Conservation (phyloP, 208 protist genomes). For the Acanthamoeba healyi region DNA sequence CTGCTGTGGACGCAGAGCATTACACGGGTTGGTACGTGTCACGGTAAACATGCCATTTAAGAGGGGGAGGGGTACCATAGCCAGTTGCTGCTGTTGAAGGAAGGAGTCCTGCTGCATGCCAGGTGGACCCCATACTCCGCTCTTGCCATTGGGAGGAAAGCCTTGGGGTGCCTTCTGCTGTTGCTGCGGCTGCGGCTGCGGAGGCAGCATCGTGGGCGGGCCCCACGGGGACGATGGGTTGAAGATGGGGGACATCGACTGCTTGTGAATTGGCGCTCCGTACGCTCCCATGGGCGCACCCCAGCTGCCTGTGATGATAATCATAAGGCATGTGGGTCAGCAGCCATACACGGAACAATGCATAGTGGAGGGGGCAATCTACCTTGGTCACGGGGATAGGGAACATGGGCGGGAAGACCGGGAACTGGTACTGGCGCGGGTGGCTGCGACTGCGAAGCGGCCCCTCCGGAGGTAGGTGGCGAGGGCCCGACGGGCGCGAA, state of each 20-base stretch:
- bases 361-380: background rate
- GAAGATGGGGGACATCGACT: slow-evolving; percentile 44
- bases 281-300: background rate
- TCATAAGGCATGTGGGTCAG: background rate
- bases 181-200: background rate
- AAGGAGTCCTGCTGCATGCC: slow-evolving; percentile 11
- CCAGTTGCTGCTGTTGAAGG: background rate
- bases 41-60: too few species aligned
- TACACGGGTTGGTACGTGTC: too few species aligned
- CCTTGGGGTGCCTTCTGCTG: background rate
- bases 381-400: slow-evolving; percentile 9
- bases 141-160: background rate
- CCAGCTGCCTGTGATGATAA: background rate
- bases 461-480: background rate
- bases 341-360: background rate
- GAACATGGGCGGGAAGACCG: background rate
- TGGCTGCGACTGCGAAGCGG: background rate
- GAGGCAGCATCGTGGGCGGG: slow-evolving; percentile 3
- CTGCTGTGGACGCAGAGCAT: background rate
- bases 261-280: background rate
- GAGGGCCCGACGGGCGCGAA: background rate
- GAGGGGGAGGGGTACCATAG: background rate
- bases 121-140: background rate
- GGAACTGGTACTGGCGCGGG: background rate
- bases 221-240: slow-evolving; percentile 59